Evolutionary conservation across 768 basidiomycete genomes (phyloP), one percentile per base, ranked within the genome.

Genomic region (Phaffia australis): DNA sequence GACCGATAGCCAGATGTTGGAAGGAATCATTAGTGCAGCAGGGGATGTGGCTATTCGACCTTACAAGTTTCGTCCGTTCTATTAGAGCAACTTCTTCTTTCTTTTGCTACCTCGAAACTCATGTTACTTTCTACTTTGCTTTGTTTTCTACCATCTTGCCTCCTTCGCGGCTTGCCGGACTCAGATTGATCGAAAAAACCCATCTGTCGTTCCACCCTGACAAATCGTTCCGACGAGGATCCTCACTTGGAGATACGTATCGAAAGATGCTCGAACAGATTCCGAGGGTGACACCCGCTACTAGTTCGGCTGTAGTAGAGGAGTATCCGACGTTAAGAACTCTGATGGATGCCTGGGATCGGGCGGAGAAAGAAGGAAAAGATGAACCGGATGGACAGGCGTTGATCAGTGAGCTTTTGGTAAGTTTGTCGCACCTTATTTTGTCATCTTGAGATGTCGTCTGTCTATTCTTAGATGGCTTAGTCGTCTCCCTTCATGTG

Each of bases 211-310:
- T 76, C 64, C 71, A 71, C 47, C 71, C 74, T 7, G 62, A 71
- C 42, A 72, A 73, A 57, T 65, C 64, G 18, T 50, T 70, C 29
- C 65, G 64, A 32, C 76, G 75, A 57, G 70, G 66, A 23, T 32
- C 68, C 18, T 64, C 65, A 0, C 71, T 71, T 0, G 63, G 56
- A 5, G 71, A 74, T 32, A 70, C 72, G 0, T 72, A 75, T 62
- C 70, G 74, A 63, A 69, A 76, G 42, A 76, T 76, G 74, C 71
- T 77, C 11, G 71, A 75, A 66, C 72, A 75, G 57, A 71, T 77
- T 15, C 72, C 72, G 47, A 72, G 74, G 0, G 72, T 77, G 46
- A 77, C 76, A 1, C 70, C 70, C 7, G 70, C 68, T 46, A 74
- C 72, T 2, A 72, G 75, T 14, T 61, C 56, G 23, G 74, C 74